phyloP scores from a whole-genome alignment of 345 rosid species.

The Reutealis trisperma region DNA sequence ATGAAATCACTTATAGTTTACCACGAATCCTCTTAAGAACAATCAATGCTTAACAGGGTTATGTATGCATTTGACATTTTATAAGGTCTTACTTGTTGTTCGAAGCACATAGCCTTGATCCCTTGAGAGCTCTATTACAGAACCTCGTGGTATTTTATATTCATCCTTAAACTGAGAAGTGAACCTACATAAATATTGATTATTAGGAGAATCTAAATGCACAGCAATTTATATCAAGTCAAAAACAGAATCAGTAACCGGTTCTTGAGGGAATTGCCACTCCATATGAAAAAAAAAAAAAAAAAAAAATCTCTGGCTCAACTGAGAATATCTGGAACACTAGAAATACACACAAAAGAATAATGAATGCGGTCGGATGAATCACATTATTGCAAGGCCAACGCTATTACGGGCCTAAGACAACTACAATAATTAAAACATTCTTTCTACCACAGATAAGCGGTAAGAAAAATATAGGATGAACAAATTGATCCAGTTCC shows the following conservation, averaged over 20 bases:
- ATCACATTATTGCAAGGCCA: background rate
- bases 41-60: background rate
- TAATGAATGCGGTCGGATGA: background rate
- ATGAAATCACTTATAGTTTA: too few relatives aligned
- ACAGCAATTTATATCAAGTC: background rate
- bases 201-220: background rate
- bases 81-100: constrained; percentile 56
- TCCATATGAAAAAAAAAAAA: background rate
- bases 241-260: background rate
- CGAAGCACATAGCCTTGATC: constrained; percentile 63
- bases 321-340: background rate
- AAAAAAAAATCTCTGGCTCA: background rate
- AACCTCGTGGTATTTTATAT: constrained; percentile 73
- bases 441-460: background rate
- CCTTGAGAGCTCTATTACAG: constrained; percentile 68
- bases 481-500: background rate
- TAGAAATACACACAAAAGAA: background rate
- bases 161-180: constrained; percentile 91
- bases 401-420: background rate
- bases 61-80: background rate
- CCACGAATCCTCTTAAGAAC: background rate
- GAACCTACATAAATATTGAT: constrained; percentile 48
- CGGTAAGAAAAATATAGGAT: background rate
- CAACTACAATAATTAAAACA: background rate
- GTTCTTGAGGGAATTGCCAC: background rate